Evolutionary conservation across 1,284 basidiomycete genomes (phyloP).

Genomic region (Exsudoporus floridanus): DNA sequence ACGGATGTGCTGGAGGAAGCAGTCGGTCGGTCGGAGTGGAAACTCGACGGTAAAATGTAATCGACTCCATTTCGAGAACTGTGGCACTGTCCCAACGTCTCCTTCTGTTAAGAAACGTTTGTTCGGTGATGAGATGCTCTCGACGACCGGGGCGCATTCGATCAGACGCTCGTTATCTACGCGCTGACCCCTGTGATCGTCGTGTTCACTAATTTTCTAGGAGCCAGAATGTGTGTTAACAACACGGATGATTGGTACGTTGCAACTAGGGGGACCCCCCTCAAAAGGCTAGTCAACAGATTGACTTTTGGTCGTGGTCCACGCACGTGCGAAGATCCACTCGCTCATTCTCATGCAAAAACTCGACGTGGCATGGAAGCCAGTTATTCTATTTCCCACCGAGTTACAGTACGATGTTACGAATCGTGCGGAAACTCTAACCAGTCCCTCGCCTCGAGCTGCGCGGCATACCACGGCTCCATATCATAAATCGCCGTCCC

Average conservation of each 20-base stretch:
- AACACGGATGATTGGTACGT: background rate
- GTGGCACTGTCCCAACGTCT: slow-evolving; percentile 10
- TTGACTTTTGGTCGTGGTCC: no score
- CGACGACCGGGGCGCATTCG: background rate
- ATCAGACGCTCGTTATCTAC: slow-evolving; percentile 2
- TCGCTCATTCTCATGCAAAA: no score
- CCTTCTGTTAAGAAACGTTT: slow-evolving; percentile 2
- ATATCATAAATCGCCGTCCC: slow-evolving; percentile 12
- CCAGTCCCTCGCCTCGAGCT: slow-evolving; percentile 2
- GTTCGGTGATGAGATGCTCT: background rate
- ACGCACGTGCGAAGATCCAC: no score
- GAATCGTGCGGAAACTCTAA: background rate
- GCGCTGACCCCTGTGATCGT: background rate
- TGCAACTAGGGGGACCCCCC: background rate
- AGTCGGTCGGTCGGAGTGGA: slow-evolving; percentile 17
- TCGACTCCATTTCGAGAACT: slow-evolving; percentile 10
- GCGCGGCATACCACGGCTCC: slow-evolving; percentile 7
- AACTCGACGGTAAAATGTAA: slow-evolving; percentile 1
- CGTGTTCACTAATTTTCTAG: background rate
- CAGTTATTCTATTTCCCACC: no score
- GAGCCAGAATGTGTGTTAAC: background rate
- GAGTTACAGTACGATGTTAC: no score
- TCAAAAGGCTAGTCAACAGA: no score
- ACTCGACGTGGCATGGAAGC: no score
- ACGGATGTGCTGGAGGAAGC: background rate